Percentiles rank a stretch among this genome's conserved stretches.
phyloP scores from a whole-genome alignment of 805 yeast genomes.

The Pichia rugopelliculosa region DNA sequence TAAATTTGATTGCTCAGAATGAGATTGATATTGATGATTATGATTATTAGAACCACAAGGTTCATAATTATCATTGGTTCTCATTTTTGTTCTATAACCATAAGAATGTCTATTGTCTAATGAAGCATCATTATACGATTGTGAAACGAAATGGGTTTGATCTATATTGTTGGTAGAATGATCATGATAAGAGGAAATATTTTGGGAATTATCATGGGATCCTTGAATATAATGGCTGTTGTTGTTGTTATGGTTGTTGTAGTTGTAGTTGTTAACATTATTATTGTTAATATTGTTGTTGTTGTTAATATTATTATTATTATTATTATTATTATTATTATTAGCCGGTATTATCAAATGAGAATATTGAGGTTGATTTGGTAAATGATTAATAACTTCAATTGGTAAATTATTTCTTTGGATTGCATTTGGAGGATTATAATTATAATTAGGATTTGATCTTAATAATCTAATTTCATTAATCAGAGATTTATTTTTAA shows the following conservation, averaged over 20 bases:
- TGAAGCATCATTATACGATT: too few relatives aligned
- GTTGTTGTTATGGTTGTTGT: not conserved
- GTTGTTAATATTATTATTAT: conserved; percentile 9
- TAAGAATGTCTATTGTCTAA: not conserved
- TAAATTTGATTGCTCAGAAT: not conserved
- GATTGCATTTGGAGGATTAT: conserved; percentile 2
- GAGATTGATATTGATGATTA: not conserved
- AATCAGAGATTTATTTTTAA: conserved; percentile 43
- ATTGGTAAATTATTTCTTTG: conserved; percentile 4
- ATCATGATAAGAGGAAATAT: not conserved
- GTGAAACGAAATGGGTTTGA: too few relatives aligned
- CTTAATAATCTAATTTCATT: conserved; percentile 39
- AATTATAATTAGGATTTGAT: conserved; percentile 3
- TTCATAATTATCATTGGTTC: not conserved
- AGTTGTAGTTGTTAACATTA: not conserved
- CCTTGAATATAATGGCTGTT: too few relatives aligned
- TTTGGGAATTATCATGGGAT: too few relatives aligned
- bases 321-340: conserved; percentile 1
- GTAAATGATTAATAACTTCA: conserved; percentile 6
- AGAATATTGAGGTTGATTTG: conserved; percentile 4
- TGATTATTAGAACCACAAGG: not conserved
- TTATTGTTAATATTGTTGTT: not conserved
- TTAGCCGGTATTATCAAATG: conserved; percentile 1
- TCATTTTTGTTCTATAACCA: not conserved
- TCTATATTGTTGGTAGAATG: too few relatives aligned